Base-by-base conservation (phyloP, 2,329 filamentous ascomycete genomes). In the Microdochium trichocladiopsis region DNA sequence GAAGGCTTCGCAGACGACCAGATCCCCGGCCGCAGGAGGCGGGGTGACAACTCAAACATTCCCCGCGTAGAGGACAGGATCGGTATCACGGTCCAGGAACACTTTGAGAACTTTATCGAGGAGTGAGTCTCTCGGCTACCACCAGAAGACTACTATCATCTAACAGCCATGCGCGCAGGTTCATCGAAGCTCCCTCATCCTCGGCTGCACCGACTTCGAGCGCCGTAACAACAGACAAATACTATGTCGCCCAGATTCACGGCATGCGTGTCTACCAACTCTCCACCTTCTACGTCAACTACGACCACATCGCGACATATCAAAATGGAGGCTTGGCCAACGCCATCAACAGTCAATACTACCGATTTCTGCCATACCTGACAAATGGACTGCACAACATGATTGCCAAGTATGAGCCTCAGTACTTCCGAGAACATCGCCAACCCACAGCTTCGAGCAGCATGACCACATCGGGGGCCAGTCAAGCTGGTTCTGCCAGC, bases 331-430 rank as follows among this genome's bases (percentile, higher is more conserved):
- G 88, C 53, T 75, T 99, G 50, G 90, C 93, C 43, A 86, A 90
- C 56, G 93, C 90, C 50, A 87, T 97, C 56, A 87, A 91, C 58
- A 86, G 84, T 61, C 88, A 95, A 64, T 97, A 96, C 75, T 97
- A 96, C 70, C 89, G 94, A 59, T 96, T 96, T 67, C 79, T 95
- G 23, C 94, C 94, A 2, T 99, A 94, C 68, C 82, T 99, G 63
- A 90, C 88, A 22, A 84, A 88, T 57, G 92, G 87, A 24, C 76
- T 99, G 45, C 91, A 99, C 72, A 95, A 91, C 63, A 83, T 95
- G 70, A 95, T 99, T 61, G 87, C 90, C 59, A 95, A 95, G 72
- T 87, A 96, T 72, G 93, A 96, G 69, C 90, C 94, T 4, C 81
- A 88, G 65, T 99, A 97, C 73, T 97, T 95, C 73, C 83, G 89